A percentile compares a stretch with the other conserved stretches of the same genome.
Conservation (phyloP, 2,329 filamentous ascomycete species). For the Aspergillus luchuensis region DNA sequence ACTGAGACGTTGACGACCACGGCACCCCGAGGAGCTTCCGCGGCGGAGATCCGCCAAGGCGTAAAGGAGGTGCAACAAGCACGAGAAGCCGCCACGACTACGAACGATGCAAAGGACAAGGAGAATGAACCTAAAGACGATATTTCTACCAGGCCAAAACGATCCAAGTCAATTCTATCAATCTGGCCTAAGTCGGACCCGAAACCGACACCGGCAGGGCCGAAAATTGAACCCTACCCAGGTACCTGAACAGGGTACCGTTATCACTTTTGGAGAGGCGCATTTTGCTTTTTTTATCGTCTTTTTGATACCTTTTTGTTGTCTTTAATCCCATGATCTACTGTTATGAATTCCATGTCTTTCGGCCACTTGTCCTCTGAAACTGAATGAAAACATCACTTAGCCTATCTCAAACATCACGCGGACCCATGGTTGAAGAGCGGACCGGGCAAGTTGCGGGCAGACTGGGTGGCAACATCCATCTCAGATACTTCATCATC, state of each 20-base stretch:
- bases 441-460: slow-evolving; percentile 15
- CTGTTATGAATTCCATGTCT: background rate
- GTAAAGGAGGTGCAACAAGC: slow-evolving; percentile 43
- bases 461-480: slow-evolving; percentile 15
- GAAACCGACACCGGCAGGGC: slow-evolving; percentile 16
- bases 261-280: background rate
- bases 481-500: slow-evolving; percentile 1
- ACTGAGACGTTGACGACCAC: slow-evolving; percentile 45
- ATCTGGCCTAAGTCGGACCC: slow-evolving; percentile 31
- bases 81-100: slow-evolving; percentile 27
- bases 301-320: slow-evolving; percentile 7
- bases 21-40: slow-evolving; percentile 43
- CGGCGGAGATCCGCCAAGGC: slow-evolving; percentile 43
- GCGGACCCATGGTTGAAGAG: slow-evolving; percentile 19
- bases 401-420: slow-evolving; percentile 11
- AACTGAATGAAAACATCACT: background rate
- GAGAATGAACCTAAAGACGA: slow-evolving; percentile 3
- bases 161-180: slow-evolving; percentile 34
- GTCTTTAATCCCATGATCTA: background rate
- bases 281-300: background rate
- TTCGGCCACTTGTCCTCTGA: slow-evolving; percentile 15
- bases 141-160: slow-evolving; percentile 26
- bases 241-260: slow-evolving; percentile 32
- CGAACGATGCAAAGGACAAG: slow-evolving; percentile 1
- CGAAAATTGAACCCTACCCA: slow-evolving; percentile 38